phyloP scores from a whole-genome alignment of 139 green algal species.

The Marvania coccoides region DNA sequence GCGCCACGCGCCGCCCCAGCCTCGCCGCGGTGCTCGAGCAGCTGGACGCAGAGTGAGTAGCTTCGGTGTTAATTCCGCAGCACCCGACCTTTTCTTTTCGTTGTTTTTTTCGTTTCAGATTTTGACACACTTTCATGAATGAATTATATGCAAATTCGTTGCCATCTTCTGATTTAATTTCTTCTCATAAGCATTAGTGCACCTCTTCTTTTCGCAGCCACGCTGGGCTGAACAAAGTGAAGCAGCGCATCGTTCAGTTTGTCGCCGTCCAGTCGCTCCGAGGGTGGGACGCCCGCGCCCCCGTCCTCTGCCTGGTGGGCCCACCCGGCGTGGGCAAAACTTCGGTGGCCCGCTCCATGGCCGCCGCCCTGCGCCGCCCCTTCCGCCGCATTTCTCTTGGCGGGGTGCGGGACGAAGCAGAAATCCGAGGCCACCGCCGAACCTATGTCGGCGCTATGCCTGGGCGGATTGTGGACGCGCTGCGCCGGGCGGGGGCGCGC shows the following conservation, averaged over 20 bases:
- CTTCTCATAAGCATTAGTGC: no score
- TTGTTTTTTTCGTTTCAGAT: no score
- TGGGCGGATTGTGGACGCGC: conserved; percentile 32
- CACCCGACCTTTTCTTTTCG: no score
- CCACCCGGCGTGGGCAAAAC: conserved; percentile 95
- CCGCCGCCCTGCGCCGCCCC: conserved; percentile 65
- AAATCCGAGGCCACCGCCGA: conserved; percentile 86
- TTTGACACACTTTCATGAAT: no score
- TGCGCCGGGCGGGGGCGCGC: conserved; percentile 41
- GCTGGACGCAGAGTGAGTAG: conserved; percentile 92
- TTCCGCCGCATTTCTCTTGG: conserved; percentile 90
- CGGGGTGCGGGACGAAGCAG: conserved; percentile 87
- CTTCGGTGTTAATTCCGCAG: no score
- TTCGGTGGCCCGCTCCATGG: conserved; percentile 78
- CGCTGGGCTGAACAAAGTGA: conserved; percentile 90
- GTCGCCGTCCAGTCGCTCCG: conserved; percentile 83
- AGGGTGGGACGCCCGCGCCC: conserved; percentile 64
- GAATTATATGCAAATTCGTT: no score
- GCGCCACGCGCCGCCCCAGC: no score
- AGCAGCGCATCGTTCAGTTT: conserved; percentile 95
- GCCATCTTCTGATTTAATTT: no score
- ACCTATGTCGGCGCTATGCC: conserved; percentile 99
- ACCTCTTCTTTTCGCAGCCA: no score
- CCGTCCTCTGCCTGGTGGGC: conserved; percentile 92
- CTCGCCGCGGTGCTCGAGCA: conserved; percentile 16